Evolutionary conservation across 352 stramenopile genomes (phyloP).

Genomic region (Phytophthora meadii): DNA sequence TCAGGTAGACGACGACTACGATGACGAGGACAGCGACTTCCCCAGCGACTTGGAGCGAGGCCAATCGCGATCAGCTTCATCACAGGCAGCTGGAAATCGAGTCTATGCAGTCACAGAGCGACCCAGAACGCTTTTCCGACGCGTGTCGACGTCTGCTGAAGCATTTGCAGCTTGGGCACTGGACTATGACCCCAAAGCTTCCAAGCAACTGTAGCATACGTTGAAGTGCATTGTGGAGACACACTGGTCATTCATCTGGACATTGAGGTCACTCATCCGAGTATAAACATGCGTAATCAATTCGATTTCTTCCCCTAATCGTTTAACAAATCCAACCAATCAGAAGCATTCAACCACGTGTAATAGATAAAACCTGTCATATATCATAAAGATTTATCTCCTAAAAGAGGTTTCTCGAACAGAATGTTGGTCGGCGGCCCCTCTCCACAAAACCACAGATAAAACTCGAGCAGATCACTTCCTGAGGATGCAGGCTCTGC

Average conservation of each 20-base stretch:
- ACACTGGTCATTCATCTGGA: not conserved
- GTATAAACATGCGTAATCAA: constrained; percentile 12
- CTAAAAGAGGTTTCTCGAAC: not conserved
- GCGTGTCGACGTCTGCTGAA: constrained; percentile 31
- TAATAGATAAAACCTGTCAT: not conserved
- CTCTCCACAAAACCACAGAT: constrained; percentile 23
- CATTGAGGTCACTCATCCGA: not conserved
- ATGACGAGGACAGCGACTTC: constrained; percentile 31
- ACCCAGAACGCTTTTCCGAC: constrained; percentile 35
- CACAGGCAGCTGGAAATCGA: constrained; percentile 15
- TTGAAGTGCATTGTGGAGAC: constrained; percentile 1
- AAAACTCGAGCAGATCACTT: constrained; percentile 22
- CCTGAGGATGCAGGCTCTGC: constrained; percentile 36
- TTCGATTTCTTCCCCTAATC: not conserved
- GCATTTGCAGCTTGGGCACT: constrained; percentile 40
- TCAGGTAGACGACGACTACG: constrained; percentile 31
- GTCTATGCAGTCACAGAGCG: constrained; percentile 37
- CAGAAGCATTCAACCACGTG: not conserved
- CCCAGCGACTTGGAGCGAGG: constrained; percentile 15
- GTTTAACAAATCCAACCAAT: constrained; percentile 28
- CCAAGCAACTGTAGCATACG: constrained; percentile 13
- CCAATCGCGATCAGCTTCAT: constrained; percentile 14
- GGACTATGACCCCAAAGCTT: constrained; percentile 36
- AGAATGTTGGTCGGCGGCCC: constrained; percentile 4
- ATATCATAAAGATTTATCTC: not conserved